These are phyloP conservation scores for Aspergillus spinulosporus DNA, from an alignment of 2,329 filamentous ascomycete species.

Conservation along the genomic window DNA sequence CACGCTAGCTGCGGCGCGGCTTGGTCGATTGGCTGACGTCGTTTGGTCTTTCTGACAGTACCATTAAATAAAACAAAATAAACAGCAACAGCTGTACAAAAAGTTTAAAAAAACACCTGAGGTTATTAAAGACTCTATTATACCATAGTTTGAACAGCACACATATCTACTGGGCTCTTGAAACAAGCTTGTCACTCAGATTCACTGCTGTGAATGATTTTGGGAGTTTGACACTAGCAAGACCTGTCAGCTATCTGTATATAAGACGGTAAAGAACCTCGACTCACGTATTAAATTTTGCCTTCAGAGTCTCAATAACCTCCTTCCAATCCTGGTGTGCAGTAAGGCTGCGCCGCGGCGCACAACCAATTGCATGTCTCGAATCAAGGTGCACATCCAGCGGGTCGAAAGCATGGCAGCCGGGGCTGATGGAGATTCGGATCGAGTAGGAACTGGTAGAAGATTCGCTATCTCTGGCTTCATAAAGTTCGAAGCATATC, in stretches of 20 bases:
- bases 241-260: slow-evolving; percentile 7
- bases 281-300: slow-evolving; percentile 89
- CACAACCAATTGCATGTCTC: slow-evolving; percentile 92
- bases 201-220: slow-evolving; percentile 55
- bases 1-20: too few relatives aligned
- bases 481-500: slow-evolving; percentile 97
- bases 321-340: slow-evolving; percentile 93
- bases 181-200: slow-evolving; percentile 49
- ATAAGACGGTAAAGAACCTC: background rate
- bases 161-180: slow-evolving; percentile 4
- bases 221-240: slow-evolving; percentile 50
- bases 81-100: too few relatives aligned
- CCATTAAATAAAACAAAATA: too few relatives aligned
- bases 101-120: too few relatives aligned
- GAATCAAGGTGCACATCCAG: slow-evolving; percentile 95
- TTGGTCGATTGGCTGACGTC: too few relatives aligned
- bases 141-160: too few relatives aligned
- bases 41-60: too few relatives aligned
- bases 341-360: slow-evolving; percentile 84
- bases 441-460: slow-evolving; percentile 91
- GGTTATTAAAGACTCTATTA: too few relatives aligned
- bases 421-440: slow-evolving; percentile 90
- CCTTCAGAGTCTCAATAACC: slow-evolving; percentile 91
- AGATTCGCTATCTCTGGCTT: slow-evolving; percentile 78
- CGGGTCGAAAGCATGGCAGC: slow-evolving; percentile 94